phyloP scores from a whole-genome alignment of 163 green algal genomes.

The Trebouxiophyceae sp. region DNA sequence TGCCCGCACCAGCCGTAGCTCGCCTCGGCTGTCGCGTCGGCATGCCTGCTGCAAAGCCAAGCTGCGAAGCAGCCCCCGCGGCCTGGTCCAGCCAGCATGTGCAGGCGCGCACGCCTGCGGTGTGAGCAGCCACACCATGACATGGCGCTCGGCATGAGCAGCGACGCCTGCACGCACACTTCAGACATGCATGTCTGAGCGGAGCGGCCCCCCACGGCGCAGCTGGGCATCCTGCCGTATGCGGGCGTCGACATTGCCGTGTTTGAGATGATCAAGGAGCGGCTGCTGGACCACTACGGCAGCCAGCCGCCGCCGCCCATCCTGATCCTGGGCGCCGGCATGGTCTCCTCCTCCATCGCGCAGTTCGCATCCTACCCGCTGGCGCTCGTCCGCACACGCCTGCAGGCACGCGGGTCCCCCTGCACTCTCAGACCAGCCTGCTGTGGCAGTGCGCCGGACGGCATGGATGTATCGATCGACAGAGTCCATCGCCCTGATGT shows the following conservation, averaged over 20 bases:
- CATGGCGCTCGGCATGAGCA: no score
- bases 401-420: no score
- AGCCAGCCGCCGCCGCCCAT: conserved; percentile 44
- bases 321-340: conserved; percentile 64
- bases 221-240: conserved; percentile 85
- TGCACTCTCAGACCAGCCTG: no score
- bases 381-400: conserved; percentile 68
- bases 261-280: conserved; percentile 82
- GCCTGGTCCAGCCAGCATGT: not conserved
- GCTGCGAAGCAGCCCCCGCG: no score
- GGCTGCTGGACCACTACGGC: conserved; percentile 65
- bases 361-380: conserved; percentile 82
- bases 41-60: no score
- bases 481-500: no score
- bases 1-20: no score
- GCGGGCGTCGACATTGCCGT: conserved; percentile 80
- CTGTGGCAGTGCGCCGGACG: no score
- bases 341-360: conserved; percentile 67
- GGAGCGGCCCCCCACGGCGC: conserved; percentile 1
- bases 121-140: no score
- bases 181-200: not conserved
- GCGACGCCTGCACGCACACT: no score
- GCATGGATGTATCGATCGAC: no score
- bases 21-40: no score
- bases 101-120: not conserved